Evolutionary conservation across 2,329 filamentous ascomycete species (phyloP), one percentile per base, ranked within the genome.

Genomic region (Colletotrichum truncatum): DNA sequence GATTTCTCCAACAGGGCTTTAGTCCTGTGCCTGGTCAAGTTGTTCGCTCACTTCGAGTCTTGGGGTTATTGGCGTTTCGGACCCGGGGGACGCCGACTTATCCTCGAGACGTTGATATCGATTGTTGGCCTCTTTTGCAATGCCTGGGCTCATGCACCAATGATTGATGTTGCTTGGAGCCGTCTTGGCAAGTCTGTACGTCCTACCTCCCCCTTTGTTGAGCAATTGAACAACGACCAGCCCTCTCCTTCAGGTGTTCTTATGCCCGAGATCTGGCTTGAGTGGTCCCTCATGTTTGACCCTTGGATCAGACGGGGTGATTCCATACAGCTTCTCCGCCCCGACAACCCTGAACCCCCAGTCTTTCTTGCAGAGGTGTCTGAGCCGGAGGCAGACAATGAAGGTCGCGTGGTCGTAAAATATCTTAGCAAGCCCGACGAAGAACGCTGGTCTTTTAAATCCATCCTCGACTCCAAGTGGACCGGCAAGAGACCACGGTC

Each of bases 101-200:
- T n/a, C 1, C 11, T 53, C 16, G n/a, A 25, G 18, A 49, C 62
- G 3, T 14, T 65, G 14, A 16, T 55, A 6, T 43, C 48, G 14
- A 23, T 65, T 16, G 28, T 65, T n/a, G 57, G 62, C 12, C 62
- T 65, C 23, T 65, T 65, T 7, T 54, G 62, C 57, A 49, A 62
- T 4, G 62, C 62, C 11, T 65, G 62, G 62, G 57, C 38, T 10
- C 32, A 62, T 26, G 57, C 57, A 4, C 62, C 62, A 6, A 18
- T 25, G n/a, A 49, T 65, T 16, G 48, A 62, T 34, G n/a, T 34
- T 9, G 28, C 21, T n/a, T 65, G 57, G 62, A 28, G 14, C n/a
- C 62, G 48, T 25, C n/a, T 61, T 9, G 14, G 16, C 8, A 43
- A 21, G 21, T 12, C 56, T 9, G 34, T 34, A 3, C 9, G 18